Base-by-base conservation (phyloP, 2,329 filamentous ascomycete species). In the Penicillium sp. region DNA sequence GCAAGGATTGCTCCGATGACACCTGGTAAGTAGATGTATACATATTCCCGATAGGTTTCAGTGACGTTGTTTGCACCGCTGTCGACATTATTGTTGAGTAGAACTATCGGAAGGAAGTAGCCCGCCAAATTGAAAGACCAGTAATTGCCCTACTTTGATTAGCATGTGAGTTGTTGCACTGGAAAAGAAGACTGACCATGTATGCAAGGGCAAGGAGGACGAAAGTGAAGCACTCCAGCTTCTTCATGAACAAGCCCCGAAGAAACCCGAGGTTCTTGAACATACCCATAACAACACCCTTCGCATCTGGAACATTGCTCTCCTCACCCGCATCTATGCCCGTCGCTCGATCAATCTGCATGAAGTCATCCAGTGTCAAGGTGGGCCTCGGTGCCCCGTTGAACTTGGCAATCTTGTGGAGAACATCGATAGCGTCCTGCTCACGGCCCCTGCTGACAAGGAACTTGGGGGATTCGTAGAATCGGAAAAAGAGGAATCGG, bases 61-160 rank as follows among this genome's bases (percentile, higher is more conserved):
- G 27, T 32, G 8, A 56, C 54, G 24, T 48, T 53, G 29, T 36
- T 32, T 1, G 26, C 29, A 8, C 54, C 54, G 21, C 47, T 56
- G 27, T 51, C 48, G 9, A 56, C 51, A 20, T 54, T 54, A 20
- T 57, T 54, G 15, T 41, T 34, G 15, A 50, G 48, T 10, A 57
- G 23, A 13, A 54, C 45, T n/a, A 55, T 55, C 1, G 48, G 52
- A 3, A 56, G 36, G 44, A 53, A 56, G 7, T 34, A 56, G 1
- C 50, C 54, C 3, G 54, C 54, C 23, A 53, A 30, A 10, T 36
- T 56, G 27, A 56, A 53, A 2, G 54, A 56, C 54, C 54, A 56
- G 20, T 56, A 56, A 15, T 53, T 40, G n/a, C 54, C 54, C 54
- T 55, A 7, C 10, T n/a, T 17, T 8, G 20, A 18, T 44, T 20